A percentile compares a stretch with the other conserved stretches of the same genome.
Conservation (phyloP, 352 stramenopile species). For the Poterioochromonas sp. region DNA sequence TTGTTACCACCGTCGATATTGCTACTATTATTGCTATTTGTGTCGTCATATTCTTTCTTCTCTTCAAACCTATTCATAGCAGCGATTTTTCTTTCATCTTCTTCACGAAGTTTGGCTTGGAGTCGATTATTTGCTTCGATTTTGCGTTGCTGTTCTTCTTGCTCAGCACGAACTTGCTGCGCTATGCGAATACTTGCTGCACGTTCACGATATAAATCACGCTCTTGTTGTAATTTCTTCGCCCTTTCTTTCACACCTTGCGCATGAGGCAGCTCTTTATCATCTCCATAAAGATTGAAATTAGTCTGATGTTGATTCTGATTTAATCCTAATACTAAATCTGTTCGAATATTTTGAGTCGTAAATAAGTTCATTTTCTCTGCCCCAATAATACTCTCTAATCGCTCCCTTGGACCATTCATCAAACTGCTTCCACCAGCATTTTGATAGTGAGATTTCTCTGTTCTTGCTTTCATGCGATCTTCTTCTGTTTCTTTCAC, state of each 20-base stretch:
- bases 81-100: no score
- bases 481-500: conserved; percentile 67
- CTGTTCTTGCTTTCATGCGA: background rate
- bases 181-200: background rate
- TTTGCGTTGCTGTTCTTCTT: background rate
- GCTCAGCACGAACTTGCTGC: background rate
- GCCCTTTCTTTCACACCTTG: background rate
- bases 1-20: background rate
- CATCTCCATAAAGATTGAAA: background rate
- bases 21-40: background rate
- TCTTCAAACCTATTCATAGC: no score
- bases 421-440: conserved; percentile 44
- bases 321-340: background rate
- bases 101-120: no score
- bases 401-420: conserved; percentile 48
- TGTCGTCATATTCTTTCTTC: no score
- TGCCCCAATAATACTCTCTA: conserved; percentile 51
- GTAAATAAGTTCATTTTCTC: conserved; percentile 56
- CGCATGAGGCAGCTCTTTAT: background rate
- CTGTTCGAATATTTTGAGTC: background rate
- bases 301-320: background rate
- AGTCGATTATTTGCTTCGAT: background rate
- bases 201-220: conserved; percentile 2
- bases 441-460: background rate
- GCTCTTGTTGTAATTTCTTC: background rate